Evolutionary conservation across 495 filamentous ascomycete species (phyloP).

Genomic region (Xylaria nigripes): DNA sequence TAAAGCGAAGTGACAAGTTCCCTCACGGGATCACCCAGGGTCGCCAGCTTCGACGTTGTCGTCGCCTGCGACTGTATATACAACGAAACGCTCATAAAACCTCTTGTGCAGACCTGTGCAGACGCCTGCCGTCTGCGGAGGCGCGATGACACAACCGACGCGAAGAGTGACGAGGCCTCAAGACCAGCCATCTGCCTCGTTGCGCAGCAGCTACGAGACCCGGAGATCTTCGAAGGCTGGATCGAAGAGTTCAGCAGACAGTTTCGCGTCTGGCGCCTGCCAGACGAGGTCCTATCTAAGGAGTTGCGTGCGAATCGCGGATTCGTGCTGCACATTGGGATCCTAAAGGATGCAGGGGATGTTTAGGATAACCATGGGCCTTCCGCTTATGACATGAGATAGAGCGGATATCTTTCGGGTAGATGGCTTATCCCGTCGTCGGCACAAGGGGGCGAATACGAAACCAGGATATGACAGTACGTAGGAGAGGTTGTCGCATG

Average conservation of each 20-base stretch:
- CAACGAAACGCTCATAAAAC: conserved; percentile 73
- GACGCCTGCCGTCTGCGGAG: conserved; percentile 59
- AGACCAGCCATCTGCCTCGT: conserved; percentile 51
- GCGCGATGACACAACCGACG: neutral
- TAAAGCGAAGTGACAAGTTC: conserved; percentile 26
- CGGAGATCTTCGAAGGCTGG: conserved; percentile 81
- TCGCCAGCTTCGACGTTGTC: conserved; percentile 50
- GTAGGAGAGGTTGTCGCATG: too few species aligned
- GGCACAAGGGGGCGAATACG: too few species aligned
- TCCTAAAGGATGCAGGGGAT: conserved; percentile 31
- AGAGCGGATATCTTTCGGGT: too few species aligned
- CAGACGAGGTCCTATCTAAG: conserved; percentile 43
- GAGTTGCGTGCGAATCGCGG: conserved; percentile 52
- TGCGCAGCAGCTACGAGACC: conserved; percentile 76
- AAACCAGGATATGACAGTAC: too few species aligned
- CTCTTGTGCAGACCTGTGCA: conserved; percentile 77
- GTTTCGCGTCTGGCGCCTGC: conserved; percentile 75
- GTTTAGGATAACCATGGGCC: neutral
- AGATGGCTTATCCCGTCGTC: too few species aligned
- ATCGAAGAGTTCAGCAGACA: conserved; percentile 51
- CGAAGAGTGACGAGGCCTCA: conserved; percentile 1
- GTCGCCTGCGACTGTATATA: conserved; percentile 87
- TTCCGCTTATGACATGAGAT: too few species aligned
- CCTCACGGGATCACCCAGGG: conserved; percentile 23
- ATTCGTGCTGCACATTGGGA: conserved; percentile 59